A percentile compares a stretch with the other conserved stretches of the same genome.
Conservation (phyloP, 306 rosid genomes). For the Vigna hirtella region DNA sequence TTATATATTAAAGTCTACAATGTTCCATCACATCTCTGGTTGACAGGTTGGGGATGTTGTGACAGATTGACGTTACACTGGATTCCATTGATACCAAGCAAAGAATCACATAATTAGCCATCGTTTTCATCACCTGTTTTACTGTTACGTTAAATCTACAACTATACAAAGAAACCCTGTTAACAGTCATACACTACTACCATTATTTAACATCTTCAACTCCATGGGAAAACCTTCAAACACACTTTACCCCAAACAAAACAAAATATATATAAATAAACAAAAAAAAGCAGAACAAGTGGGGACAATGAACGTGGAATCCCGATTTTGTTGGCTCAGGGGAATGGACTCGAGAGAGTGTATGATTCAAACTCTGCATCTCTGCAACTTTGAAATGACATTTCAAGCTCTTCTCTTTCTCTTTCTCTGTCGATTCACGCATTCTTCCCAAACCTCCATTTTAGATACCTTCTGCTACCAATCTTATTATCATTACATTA, state of each 20-base stretch:
- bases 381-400: constrained; percentile 70
- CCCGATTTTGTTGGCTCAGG: constrained; percentile 49
- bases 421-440: no score
- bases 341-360: constrained; percentile 14
- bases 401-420: constrained; percentile 46
- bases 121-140: constrained; percentile 28
- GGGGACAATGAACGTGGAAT: constrained; percentile 46
- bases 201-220: not conserved
- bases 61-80: constrained; percentile 37
- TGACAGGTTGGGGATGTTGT: constrained; percentile 39
- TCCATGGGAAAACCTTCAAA: not conserved
- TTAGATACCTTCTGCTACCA: not conserved
- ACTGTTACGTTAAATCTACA: constrained; percentile 11
- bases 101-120: constrained; percentile 12
- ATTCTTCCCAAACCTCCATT: constrained; percentile 14
- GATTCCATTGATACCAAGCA: constrained; percentile 3
- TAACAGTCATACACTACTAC: not conserved
- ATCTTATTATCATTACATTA: not conserved
- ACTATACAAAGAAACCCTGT: not conserved
- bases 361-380: constrained; percentile 54
- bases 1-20: constrained; percentile 4
- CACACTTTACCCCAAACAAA: not conserved
- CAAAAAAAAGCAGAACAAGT: not conserved
- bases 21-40: constrained; percentile 15
- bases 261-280: not conserved